phyloP scores from a whole-genome alignment of 331 rosid species.

The Stylosanthes scabra region DNA sequence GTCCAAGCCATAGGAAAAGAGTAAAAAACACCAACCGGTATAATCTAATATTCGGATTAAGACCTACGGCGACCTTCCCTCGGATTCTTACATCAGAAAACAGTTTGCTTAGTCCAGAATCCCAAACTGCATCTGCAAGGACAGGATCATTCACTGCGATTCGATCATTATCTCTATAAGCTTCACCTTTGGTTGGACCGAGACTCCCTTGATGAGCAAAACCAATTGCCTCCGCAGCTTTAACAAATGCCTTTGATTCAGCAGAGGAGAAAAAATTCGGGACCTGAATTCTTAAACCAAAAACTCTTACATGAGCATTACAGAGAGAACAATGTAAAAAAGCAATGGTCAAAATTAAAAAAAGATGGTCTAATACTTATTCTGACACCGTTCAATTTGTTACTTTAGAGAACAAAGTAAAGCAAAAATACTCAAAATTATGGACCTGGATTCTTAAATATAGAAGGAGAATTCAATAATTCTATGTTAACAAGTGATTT shows the following conservation, averaged over 20 bases:
- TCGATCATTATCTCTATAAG: slow-evolving; percentile 89
- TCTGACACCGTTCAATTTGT: slow-evolving; percentile 1
- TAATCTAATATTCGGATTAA: slow-evolving; percentile 87
- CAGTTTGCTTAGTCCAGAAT: slow-evolving; percentile 70
- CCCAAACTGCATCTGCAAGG: slow-evolving; percentile 80
- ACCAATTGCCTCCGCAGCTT: slow-evolving; percentile 74
- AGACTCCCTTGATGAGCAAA: slow-evolving; percentile 87
- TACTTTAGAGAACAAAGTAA: neutral
- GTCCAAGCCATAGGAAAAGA: slow-evolving; percentile 17
- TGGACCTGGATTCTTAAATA: no score
- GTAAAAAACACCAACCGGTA: slow-evolving; percentile 68
- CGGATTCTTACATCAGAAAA: slow-evolving; percentile 75
- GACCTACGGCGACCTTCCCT: slow-evolving; percentile 78
- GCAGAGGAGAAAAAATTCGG: slow-evolving; percentile 65
- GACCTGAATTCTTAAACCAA: slow-evolving; percentile 60
- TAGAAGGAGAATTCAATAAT: no score
- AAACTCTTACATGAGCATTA: slow-evolving; percentile 21
- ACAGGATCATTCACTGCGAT: slow-evolving; percentile 69
- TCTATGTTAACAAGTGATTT: no score
- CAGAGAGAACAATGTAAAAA: neutral
- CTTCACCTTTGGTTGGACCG: slow-evolving; percentile 91
- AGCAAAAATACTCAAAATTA: no score
- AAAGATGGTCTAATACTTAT: neutral
- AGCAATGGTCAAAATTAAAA: neutral
- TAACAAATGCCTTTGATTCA: slow-evolving; percentile 81